Conservation (phyloP, 2,329 filamentous ascomycete species). For the Aspergillus udagawae region DNA sequence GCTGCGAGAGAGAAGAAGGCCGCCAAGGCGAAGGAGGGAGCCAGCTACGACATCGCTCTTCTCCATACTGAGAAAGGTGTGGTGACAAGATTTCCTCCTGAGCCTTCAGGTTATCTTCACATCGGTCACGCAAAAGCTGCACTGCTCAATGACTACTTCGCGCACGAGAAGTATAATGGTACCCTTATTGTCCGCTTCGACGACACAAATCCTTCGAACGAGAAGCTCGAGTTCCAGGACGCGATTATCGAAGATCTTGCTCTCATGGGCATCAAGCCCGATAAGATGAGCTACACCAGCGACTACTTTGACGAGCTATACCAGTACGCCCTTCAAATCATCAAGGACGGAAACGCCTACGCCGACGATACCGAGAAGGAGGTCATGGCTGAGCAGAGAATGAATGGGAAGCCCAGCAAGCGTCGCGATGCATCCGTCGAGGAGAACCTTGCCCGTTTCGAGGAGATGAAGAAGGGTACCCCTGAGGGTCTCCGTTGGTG, state of each 20-base stretch:
- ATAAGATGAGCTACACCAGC: constrained; percentile 82
- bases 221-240: constrained; percentile 95
- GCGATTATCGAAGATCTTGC: constrained; percentile 87
- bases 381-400: constrained; percentile 79
- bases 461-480: constrained; percentile 87
- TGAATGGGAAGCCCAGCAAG: constrained; percentile 76
- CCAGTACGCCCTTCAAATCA: constrained; percentile 76
- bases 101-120: constrained; percentile 93
- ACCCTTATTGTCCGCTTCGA: constrained; percentile 90
- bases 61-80: constrained; percentile 83
- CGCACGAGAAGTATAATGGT: constrained; percentile 87
- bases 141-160: constrained; percentile 93
- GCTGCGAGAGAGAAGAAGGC: constrained; percentile 66
- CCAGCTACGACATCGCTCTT: constrained; percentile 83
- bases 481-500: constrained; percentile 79
- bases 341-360: constrained; percentile 83
- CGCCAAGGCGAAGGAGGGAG: constrained; percentile 69
- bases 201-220: constrained; percentile 95
- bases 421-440: constrained; percentile 74
- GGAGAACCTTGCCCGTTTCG: constrained; percentile 80
- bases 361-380: constrained; percentile 92
- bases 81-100: constrained; percentile 86
- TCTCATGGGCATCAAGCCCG: constrained; percentile 87
- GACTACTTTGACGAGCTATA: constrained; percentile 95
- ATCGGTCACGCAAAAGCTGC: constrained; percentile 95